These are phyloP conservation scores for Eutrema yunnanense DNA, from an alignment of 345 rosid genomes.

Conservation along the genomic window DNA sequence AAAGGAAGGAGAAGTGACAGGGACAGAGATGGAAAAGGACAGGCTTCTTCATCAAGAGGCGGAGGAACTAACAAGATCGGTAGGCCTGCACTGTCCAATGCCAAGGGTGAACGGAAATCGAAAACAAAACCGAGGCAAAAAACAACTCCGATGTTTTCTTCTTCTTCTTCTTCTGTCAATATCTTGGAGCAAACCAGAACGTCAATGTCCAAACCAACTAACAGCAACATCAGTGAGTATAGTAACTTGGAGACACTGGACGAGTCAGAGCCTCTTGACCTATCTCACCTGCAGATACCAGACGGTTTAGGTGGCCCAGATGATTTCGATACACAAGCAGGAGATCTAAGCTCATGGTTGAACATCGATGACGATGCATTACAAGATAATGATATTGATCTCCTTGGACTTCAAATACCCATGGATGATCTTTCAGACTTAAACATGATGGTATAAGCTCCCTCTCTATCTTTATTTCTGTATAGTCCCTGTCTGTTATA, in stretches of 20 bases:
- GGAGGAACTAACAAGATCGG: slow-evolving; percentile 66
- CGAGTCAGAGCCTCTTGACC: slow-evolving; percentile 63
- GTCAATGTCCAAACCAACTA: slow-evolving; percentile 42
- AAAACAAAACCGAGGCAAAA: slow-evolving; percentile 94
- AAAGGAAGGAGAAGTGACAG: slow-evolving; percentile 98
- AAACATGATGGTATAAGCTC: slow-evolving; percentile 84
- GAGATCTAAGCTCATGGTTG: slow-evolving; percentile 91
- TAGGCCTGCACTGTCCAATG: slow-evolving; percentile 61
- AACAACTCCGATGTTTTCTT: slow-evolving; percentile 55
- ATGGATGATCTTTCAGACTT: slow-evolving; percentile 98
- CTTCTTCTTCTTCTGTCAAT: slow-evolving; percentile 48
- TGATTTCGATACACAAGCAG: slow-evolving; percentile 50
- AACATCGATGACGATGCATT: slow-evolving; percentile 89
- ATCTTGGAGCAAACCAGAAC: slow-evolving; percentile 58
- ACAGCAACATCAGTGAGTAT: slow-evolving; percentile 46
- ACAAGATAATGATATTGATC: slow-evolving; percentile 64
- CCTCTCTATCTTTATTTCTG: slow-evolving; percentile 35
- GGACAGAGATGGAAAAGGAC: slow-evolving; percentile 93
- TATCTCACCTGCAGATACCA: slow-evolving; percentile 64
- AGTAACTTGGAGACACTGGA: slow-evolving; percentile 58
- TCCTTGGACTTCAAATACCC: slow-evolving; percentile 95
- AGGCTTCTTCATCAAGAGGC: slow-evolving; percentile 61
- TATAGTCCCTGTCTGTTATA: slow-evolving; percentile 79
- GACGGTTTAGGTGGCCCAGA: slow-evolving; percentile 54
- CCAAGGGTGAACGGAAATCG: slow-evolving; percentile 80